Evolutionary conservation across 179 eudicot species (phyloP), one percentile per base, ranked within the genome.

Genomic region (Spergularia azorica): DNA sequence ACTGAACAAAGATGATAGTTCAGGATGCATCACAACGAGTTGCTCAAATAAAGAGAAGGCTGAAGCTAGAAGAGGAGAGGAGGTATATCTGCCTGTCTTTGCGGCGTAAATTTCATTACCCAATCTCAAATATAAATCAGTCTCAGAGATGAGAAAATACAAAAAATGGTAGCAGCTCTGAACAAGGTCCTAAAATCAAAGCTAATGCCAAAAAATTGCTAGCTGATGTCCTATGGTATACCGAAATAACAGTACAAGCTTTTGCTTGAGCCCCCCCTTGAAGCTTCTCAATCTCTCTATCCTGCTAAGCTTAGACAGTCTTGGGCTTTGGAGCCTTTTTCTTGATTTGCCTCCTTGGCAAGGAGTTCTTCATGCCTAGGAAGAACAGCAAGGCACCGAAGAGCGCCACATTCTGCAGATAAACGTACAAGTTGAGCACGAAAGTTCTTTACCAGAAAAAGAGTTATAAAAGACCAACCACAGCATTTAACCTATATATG

Each of bases 351-450:
- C 82, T 81, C 83, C 81, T 79, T 17, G 84, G 79, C 43, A 83
- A 71, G 32, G 91, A 77, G 57, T 79, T 79, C 83, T 86, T 88
- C 89, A 88, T 83, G 36, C 89, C 89, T 21, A 88, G 63, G 79
- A 86, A 86, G 76, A 84, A 86, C 9, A 88, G 77, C 83, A 88
- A 43, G 2, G 86, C 91, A 58, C 91, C 91, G 36, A 88, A 83
- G 20, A 83, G 76, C 18, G 88, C 89, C 10, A 79, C 21, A 56
- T 63, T 79, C 88, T 88, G 87, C 76, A 69, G 62, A 71, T 18
- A 54, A 79, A 73, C 54, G 57, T 46, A 32, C 38, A 17, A 9
- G 39, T 16, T n/a, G 14, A 71, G 57, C 54, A 11, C 32, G 1
- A 4, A 61, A 41, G 66, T 59, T 66, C 17, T 38, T 17, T 55